phyloP scores from a whole-genome alignment of 176 grass and related monocot genomes.

The Carex scoparia region DNA sequence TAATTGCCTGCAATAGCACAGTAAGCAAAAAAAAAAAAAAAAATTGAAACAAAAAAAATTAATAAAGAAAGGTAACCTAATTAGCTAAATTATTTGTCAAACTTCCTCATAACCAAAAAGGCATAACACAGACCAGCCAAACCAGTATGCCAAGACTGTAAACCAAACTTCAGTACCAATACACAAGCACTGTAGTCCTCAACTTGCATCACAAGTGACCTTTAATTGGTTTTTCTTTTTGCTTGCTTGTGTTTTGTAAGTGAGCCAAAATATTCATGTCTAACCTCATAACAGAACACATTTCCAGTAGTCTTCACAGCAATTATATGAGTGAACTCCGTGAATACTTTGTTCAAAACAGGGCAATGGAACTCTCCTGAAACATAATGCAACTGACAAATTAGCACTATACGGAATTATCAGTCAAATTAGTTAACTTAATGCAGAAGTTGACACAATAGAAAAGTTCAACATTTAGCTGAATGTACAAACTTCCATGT shows the following conservation, averaged over 20 bases:
- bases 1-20: constrained; percentile 53
- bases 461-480: neutral
- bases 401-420: neutral
- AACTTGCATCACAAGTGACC: neutral
- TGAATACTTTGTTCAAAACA: constrained; percentile 95
- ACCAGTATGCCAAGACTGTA: neutral
- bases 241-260: constrained; percentile 1
- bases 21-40: neutral
- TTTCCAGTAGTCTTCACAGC: constrained; percentile 99
- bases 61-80: constrained; percentile 11
- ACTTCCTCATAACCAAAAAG: neutral
- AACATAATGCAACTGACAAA: constrained; percentile 14
- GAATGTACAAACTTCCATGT: neutral
- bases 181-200: neutral
- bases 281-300: constrained; percentile 95
- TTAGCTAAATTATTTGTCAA: constrained; percentile 8
- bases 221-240: constrained; percentile 1
- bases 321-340: constrained; percentile 93
- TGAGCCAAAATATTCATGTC: neutral
- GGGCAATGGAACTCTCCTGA: constrained; percentile 92
- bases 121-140: neutral
- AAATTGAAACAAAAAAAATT: neutral
- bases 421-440: neutral
- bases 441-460: neutral
- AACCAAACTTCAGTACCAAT: constrained; percentile 6